phyloP scores from a whole-genome alignment of 805 yeast genomes.

The Wickerhamiella azymoides region DNA sequence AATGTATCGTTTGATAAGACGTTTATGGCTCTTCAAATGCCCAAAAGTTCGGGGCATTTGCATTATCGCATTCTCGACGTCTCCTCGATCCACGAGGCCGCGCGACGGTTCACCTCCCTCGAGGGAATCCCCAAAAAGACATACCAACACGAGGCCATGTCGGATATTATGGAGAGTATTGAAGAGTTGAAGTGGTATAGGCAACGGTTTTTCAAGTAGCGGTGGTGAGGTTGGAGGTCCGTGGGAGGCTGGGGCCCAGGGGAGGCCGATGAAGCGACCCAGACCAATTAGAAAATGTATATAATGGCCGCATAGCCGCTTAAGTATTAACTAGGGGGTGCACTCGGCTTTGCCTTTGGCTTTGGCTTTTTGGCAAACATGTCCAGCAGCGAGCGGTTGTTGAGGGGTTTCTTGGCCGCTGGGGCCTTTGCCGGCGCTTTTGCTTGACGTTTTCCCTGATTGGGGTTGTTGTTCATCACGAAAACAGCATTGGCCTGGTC shows the following conservation, averaged over 20 bases:
- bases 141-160: slow-evolving; percentile 69
- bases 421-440: not conserved
- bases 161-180: slow-evolving; percentile 83
- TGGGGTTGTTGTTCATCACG: not conserved
- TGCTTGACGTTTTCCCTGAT: slow-evolving; percentile 4
- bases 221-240: too few relatives aligned
- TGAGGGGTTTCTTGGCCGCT: slow-evolving; percentile 13
- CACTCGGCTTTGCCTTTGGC: not conserved
- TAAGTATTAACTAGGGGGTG: not conserved
- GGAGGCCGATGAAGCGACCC: too few relatives aligned
- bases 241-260: too few relatives aligned
- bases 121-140: slow-evolving; percentile 41
- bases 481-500: slow-evolving; percentile 7
- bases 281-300: too few relatives aligned
- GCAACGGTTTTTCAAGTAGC: slow-evolving; percentile 31
- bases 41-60: slow-evolving; percentile 41
- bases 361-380: slow-evolving; percentile 22
- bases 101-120: slow-evolving; percentile 15
- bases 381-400: slow-evolving; percentile 22
- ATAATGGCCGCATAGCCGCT: too few relatives aligned
- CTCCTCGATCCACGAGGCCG: slow-evolving; percentile 58
- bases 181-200: slow-evolving; percentile 66
- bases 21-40: slow-evolving; percentile 75
- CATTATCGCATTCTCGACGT: slow-evolving; percentile 83
- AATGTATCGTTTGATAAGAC: slow-evolving; percentile 82